Base-by-base conservation (phyloP, 1,139 yeast genomes). In the Entelexis paramagnoliae region DNA sequence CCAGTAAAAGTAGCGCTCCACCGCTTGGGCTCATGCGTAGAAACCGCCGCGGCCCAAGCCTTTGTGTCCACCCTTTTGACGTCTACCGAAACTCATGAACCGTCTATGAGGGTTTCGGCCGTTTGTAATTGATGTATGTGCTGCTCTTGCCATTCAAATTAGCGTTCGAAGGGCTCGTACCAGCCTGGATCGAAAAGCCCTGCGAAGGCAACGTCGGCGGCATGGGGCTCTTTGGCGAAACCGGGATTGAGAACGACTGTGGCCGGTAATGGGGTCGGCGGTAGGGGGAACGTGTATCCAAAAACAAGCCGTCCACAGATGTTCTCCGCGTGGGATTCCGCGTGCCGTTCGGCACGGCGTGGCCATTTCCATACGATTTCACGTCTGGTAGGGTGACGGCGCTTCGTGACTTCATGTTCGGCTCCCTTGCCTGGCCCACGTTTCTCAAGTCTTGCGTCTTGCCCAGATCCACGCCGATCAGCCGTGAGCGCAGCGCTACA, bases 401-500 rank as follows among this genome's bases (percentile, higher is more conserved):
- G 13, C 46, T 42, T 10, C 36, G 14, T 7, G 46, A 42, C 36
- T 30, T 32, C 36, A 19, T 30, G 22, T 14, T 35, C 16, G 28
- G 4, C 5, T 11, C 24, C 22, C 7, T 29, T 2, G 33, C 17
- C 10, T 40, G 44, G 13, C 16, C 16, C 2, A 29, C 24, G 7
- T 17, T 10, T 16, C 5, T 16, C 16, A 11, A 2, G 4, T 40
- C 44, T 8, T 28, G 44, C 3, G 24, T 13, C 34, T 40, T 40
- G 17, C 22, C 33, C n/a, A 44, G 2, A 19, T 44, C 33, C 2
- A 34, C 40, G 16, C 47, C 40, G 9, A 55, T 48, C 33, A 85
- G 71, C 53, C 87, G 71, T 4, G 93, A 81, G 56, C 91, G 74
- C 52, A 88, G 67, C 10, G 69, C 64, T 22, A 81, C 74, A 6